These are phyloP conservation scores for Candida namnaoensis DNA, from an alignment of 805 yeast species.

Conservation along the genomic window DNA sequence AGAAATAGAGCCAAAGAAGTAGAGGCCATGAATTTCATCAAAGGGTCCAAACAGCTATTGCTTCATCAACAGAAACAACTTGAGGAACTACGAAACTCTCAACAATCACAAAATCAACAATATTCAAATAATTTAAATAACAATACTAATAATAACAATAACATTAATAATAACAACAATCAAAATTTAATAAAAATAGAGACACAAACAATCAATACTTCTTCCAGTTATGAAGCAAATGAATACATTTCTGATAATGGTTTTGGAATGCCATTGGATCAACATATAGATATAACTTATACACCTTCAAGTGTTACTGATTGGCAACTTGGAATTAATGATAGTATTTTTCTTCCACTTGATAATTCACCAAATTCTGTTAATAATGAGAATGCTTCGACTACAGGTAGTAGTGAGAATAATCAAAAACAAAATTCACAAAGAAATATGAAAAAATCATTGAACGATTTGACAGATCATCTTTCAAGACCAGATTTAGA, in stretches of 20 bases:
- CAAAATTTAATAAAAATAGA: neutral
- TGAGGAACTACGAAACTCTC: neutral
- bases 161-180: no score
- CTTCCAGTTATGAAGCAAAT: no score
- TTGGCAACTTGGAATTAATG: slow-evolving; percentile 3
- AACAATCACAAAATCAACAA: neutral
- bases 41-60: neutral
- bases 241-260: neutral
- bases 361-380: slow-evolving; percentile 1
- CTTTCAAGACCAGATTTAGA: slow-evolving; percentile 12
- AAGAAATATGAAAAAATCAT: no score
- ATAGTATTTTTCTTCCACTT: slow-evolving; percentile 1
- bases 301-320: slow-evolving; percentile 4
- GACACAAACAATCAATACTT: no score
- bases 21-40: neutral
- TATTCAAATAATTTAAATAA: no score
- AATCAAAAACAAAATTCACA: no score
- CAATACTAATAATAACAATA: no score
- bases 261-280: neutral
- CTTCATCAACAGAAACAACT: neutral
- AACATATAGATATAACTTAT: neutral
- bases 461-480: slow-evolving; percentile 8
- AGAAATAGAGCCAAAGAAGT: slow-evolving; percentile 3
- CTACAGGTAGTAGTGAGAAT: no score
- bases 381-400: neutral